Conservation (phyloP, 139 green algal genomes). For the Chlamydomonas sphaeroides region DNA sequence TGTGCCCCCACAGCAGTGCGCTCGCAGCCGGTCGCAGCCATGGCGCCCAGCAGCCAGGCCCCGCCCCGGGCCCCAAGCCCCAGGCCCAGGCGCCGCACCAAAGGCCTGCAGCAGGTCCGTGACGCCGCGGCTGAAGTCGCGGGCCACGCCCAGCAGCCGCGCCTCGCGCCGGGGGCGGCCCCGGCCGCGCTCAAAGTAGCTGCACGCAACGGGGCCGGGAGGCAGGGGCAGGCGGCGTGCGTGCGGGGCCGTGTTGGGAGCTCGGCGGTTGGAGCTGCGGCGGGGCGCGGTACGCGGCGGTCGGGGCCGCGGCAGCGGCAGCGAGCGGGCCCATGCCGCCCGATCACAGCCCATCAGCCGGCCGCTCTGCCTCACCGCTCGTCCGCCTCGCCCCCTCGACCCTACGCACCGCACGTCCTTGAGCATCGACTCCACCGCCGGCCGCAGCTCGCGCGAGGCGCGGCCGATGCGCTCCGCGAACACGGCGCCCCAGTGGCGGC, state of each 20-base stretch:
- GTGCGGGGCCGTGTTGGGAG: no score
- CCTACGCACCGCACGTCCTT: slow-evolving; percentile 17
- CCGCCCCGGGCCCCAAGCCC: neutral
- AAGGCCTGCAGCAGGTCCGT: slow-evolving; percentile 15
- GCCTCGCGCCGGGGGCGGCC: slow-evolving; percentile 7
- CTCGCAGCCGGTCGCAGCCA: no score
- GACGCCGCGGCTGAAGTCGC: neutral
- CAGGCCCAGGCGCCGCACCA: neutral
- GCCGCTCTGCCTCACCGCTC: no score
- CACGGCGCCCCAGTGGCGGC: neutral
- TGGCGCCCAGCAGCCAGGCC: no score
- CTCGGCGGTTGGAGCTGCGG: no score
- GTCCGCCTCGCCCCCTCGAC: neutral
- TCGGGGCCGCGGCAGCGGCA: no score
- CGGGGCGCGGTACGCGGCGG: no score
- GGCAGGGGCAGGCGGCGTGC: no score
- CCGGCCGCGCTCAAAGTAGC: slow-evolving; percentile 20
- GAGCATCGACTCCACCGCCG: slow-evolving; percentile 3
- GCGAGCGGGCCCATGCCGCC: no score
- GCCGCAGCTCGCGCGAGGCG: neutral
- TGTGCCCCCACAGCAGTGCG: no score
- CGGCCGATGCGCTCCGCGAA: slow-evolving; percentile 1
- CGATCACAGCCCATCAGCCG: no score
- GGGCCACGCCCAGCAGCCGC: neutral
- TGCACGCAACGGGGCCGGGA: no score